Evolutionary conservation across 345 rosid species (phyloP), one percentile per base, ranked within the genome.

Genomic region (Toxicodendron radicans): DNA sequence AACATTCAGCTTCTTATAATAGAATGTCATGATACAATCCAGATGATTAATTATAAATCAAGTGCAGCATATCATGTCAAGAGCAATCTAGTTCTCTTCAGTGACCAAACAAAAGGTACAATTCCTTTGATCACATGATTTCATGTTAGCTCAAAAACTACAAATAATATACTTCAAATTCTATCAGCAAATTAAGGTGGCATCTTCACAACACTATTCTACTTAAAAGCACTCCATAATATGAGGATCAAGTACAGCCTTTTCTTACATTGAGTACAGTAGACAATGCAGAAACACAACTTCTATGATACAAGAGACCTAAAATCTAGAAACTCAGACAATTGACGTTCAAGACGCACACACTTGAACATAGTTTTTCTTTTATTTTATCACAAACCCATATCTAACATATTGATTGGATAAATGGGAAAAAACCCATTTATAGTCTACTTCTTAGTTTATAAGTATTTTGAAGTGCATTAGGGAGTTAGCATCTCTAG

Each of bases 401-500:
- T 60, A 35, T 17, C 62, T 24, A 51, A 69, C 21, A 58, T 43
- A 8, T 49, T 51, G 20, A 32, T 53, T 66, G 1, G 27, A 66
- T 16, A 35, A 41, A 32, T 18, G 27, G 52, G 23, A 61, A 72
- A 13, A 59, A 41, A 32, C 52, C 72, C 64, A 32, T 59, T 56
- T 62, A 66, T 71, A 67, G 17, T 46, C 5, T 52, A 14, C 60
- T 71, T 30, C 35, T 66, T 58, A 27, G 20, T 35, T 43, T 56
- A 61, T 52, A 52, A 24, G 21, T 48, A 61, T 23, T 58, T 67
- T 73, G 70, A 45, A 66, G 35, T 38, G 64, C 86, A 81, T 64
- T 48, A 81, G 71, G 80, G 68, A 43, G 30, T 62, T 7, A 60
- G 41, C 74, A 71, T 58, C 83, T 61, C 63, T 54, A 58, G 63